Percentiles rank a stretch among this genome's conserved stretches.
phyloP scores from a whole-genome alignment of 2,329 filamentous ascomycete species.

The Diaporthe sp. region DNA sequence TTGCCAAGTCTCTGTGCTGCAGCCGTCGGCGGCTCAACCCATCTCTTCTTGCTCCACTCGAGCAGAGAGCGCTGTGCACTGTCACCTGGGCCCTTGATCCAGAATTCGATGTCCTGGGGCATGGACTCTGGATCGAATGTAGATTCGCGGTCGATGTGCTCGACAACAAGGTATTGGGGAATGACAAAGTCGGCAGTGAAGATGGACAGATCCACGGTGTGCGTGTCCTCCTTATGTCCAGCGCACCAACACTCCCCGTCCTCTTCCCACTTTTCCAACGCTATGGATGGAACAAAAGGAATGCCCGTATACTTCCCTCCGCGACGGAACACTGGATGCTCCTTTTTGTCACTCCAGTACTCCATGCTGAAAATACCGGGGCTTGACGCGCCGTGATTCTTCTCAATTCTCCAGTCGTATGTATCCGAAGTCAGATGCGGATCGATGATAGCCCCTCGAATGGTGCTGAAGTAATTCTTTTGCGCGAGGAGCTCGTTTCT shows the following conservation, averaged over 20 bases:
- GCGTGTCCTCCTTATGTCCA: conserved; percentile 58
- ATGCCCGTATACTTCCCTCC: conserved; percentile 41
- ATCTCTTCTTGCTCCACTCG: conserved; percentile 58
- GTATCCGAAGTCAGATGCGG: conserved; percentile 70
- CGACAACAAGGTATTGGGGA: conserved; percentile 78
- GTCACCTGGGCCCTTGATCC: conserved; percentile 68
- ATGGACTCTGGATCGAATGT: conserved; percentile 72
- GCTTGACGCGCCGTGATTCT: conserved; percentile 38
- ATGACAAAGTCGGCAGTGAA: conserved; percentile 69
- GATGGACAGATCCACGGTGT: conserved; percentile 75
- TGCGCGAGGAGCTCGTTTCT: conserved; percentile 61
- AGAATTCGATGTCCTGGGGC: conserved; percentile 78
- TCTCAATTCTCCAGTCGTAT: conserved; percentile 53
- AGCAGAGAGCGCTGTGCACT: conserved; percentile 54
- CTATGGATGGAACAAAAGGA: conserved; percentile 60
- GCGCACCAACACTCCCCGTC: conserved; percentile 92
- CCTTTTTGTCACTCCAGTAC: conserved; percentile 38
- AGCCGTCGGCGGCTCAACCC: conserved; percentile 47
- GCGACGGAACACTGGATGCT: conserved; percentile 41
- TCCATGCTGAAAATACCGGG: conserved; percentile 40
- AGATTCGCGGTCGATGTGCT: conserved; percentile 75
- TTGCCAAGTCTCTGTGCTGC: conserved; percentile 47
- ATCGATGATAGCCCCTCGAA: conserved; percentile 76
- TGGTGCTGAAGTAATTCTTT: conserved; percentile 80
- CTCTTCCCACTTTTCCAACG: conserved; percentile 79